Conservation (phyloP, 257 asterid species). For the Echium plantagineum region DNA sequence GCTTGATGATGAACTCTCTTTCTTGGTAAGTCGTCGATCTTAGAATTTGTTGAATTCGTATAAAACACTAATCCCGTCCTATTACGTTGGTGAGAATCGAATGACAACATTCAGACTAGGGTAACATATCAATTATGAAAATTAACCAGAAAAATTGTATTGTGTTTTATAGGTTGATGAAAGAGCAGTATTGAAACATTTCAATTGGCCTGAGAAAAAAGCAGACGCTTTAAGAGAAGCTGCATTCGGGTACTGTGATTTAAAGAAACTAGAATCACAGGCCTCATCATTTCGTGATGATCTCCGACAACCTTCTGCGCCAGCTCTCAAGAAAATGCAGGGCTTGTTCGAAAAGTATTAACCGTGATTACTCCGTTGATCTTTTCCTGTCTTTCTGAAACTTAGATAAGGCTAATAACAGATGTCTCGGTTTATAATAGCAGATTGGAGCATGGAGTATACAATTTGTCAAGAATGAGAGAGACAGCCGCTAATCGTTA, state of each 20-base stretch:
- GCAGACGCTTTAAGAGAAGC: slow-evolving; percentile 98
- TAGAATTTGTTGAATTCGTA: neutral
- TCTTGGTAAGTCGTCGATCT: slow-evolving; percentile 37
- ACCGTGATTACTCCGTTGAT: neutral
- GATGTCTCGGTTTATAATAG: neutral
- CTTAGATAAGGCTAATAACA: neutral
- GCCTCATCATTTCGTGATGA: slow-evolving; percentile 67
- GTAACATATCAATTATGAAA: too few species aligned
- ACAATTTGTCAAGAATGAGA: slow-evolving; percentile 75
- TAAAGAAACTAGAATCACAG: slow-evolving; percentile 80
- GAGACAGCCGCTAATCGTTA: slow-evolving; percentile 70
- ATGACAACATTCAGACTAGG: too few species aligned
- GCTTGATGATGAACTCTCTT: slow-evolving; percentile 97
- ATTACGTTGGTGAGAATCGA: neutral
- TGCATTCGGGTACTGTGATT: slow-evolving; percentile 86
- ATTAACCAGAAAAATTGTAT: too few species aligned
- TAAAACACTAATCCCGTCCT: neutral
- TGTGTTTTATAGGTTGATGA: slow-evolving; percentile 59
- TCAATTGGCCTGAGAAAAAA: slow-evolving; percentile 89
- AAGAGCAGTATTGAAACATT: slow-evolving; percentile 98
- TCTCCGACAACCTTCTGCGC: slow-evolving; percentile 62
- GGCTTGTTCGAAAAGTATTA: slow-evolving; percentile 75
- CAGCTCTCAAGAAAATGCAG: slow-evolving; percentile 92
- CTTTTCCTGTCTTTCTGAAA: neutral
- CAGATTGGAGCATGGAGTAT: slow-evolving; percentile 87